Conservation (phyloP, 306 rosid genomes). For the Casuarina equisetifolia region DNA sequence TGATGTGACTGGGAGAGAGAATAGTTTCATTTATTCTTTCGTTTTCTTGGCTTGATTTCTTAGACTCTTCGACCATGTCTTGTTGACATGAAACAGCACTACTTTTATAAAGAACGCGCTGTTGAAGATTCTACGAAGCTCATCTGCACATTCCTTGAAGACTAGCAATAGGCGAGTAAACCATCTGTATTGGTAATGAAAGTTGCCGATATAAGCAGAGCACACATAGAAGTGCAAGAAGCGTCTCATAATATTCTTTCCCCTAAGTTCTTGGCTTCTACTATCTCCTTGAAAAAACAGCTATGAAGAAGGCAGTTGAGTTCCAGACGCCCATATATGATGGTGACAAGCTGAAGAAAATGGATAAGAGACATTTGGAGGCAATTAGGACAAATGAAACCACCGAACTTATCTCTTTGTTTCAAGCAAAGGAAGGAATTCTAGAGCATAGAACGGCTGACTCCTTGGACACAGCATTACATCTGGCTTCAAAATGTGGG, state of each 20-base stretch:
- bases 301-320: not conserved
- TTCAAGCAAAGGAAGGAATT: constrained; percentile 38
- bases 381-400: constrained; percentile 44
- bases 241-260: too few relatives aligned
- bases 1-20: too few relatives aligned
- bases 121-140: not conserved
- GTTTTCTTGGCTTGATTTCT: too few relatives aligned
- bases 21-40: too few relatives aligned
- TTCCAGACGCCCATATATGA: not conserved
- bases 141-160: not conserved
- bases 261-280: too few relatives aligned
- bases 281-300: not conserved
- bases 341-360: not conserved
- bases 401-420: constrained; percentile 31
- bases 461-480: constrained; percentile 50
- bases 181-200: too few relatives aligned
- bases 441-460: constrained; percentile 46
- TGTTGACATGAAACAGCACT: too few relatives aligned
- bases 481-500: constrained; percentile 60
- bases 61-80: too few relatives aligned
- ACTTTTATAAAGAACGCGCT: too few relatives aligned
- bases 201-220: not conserved
- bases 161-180: not conserved
- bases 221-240: not conserved
- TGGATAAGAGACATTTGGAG: constrained; percentile 45